These are phyloP conservation scores for Boletus subparvulus DNA, from an alignment of 768 basidiomycete genomes.

Conservation along the genomic window DNA sequence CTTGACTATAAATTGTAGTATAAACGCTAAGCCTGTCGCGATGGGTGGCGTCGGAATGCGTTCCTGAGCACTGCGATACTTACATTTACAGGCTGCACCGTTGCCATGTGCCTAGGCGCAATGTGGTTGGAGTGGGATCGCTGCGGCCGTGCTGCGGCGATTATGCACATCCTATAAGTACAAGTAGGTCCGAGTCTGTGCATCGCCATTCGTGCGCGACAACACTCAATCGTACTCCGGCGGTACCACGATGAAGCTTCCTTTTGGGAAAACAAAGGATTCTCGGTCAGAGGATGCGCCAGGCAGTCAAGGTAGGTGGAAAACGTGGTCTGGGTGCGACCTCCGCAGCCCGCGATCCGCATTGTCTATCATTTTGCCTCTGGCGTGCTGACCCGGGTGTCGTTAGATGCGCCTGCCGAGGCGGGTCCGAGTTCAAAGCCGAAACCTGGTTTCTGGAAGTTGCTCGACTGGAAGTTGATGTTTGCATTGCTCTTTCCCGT, in stretches of 20 bases:
- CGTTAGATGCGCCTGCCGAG: slow-evolving; percentile 1
- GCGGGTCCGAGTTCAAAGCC: neutral
- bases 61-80: neutral
- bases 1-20: neutral
- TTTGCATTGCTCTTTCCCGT: slow-evolving; percentile 42
- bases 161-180: neutral
- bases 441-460: slow-evolving; percentile 27
- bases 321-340: neutral
- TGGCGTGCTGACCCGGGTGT: neutral
- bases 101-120: too few relatives aligned
- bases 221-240: neutral
- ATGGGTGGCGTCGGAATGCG: neutral
- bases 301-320: slow-evolving; percentile 4
- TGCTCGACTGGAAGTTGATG: slow-evolving; percentile 31
- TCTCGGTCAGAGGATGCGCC: neutral
- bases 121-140: neutral
- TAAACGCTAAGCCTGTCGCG: neutral
- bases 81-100: neutral
- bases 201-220: neutral
- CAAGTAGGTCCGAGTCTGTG: neutral
- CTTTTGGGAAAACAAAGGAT: slow-evolving; percentile 6
- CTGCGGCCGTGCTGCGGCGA: too few relatives aligned
- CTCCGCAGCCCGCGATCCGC: neutral
- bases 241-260: slow-evolving; percentile 8
- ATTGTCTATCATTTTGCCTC: neutral